These are phyloP conservation scores for Lyophyllum decastes DNA, from an alignment of 768 basidiomycete species.

Conservation along the genomic window DNA sequence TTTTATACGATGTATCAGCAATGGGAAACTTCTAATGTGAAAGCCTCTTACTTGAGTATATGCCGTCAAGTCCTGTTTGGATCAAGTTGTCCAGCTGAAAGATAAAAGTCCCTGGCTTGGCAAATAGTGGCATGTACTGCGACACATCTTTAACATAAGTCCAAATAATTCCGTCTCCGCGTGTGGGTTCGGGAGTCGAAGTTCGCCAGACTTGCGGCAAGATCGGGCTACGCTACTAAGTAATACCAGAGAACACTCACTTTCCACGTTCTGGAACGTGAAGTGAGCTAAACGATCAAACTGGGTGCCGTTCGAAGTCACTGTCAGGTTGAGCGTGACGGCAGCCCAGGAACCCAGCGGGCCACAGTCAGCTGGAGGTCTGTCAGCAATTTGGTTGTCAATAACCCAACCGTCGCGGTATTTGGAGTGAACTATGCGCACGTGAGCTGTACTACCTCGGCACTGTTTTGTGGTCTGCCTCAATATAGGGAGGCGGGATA, in stretches of 20 bases:
- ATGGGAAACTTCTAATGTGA: background rate
- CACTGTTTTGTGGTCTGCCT: conserved; percentile 43
- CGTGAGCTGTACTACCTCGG: conserved; percentile 66
- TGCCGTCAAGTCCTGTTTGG: conserved; percentile 54
- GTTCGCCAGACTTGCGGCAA: conserved; percentile 67
- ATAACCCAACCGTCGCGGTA: background rate
- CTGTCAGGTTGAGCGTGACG: conserved; percentile 75
- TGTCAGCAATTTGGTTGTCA: conserved; percentile 23
- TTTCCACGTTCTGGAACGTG: conserved; percentile 78
- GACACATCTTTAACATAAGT: conserved; percentile 78
- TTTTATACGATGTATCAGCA: conserved; percentile 21
- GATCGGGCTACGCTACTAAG: background rate
- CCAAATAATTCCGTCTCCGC: conserved; percentile 73
- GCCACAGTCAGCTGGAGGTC: conserved; percentile 76
- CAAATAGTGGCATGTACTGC: conserved; percentile 70
- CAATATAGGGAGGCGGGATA: background rate
- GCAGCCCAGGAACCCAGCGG: conserved; percentile 72
- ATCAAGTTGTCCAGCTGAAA: conserved; percentile 74
- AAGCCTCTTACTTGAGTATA: conserved; percentile 61
- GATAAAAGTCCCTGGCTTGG: conserved; percentile 67
- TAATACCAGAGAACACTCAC: conserved; percentile 34
- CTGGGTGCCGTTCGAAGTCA: conserved; percentile 77
- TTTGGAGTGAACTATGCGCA: conserved; percentile 31
- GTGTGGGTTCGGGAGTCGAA: conserved; percentile 76
- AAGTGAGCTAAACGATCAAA: conserved; percentile 74